phyloP scores from a whole-genome alignment of 2,329 filamentous ascomycete species.

The Aspergillus ibericus region DNA sequence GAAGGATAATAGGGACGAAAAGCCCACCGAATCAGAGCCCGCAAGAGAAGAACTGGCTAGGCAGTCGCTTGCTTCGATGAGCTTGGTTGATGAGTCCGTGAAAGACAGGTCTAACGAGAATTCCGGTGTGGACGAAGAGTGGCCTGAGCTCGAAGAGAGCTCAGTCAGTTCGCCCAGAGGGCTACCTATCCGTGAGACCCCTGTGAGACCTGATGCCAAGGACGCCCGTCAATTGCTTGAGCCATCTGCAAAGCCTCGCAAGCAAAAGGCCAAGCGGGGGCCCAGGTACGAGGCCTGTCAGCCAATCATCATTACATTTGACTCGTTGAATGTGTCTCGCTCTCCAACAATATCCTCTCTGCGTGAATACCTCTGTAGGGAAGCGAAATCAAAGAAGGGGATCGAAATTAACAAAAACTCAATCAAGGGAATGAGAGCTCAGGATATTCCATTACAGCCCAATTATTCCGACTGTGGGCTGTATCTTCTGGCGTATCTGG shows the following conservation, averaged over 20 bases:
- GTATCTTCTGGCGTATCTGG: conserved; percentile 79
- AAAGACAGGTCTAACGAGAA: conserved; percentile 3
- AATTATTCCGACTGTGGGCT: conserved; percentile 91
- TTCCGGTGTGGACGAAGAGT: conserved; percentile 23
- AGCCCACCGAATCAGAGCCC: conserved; percentile 4
- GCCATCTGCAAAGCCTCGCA: conserved; percentile 17
- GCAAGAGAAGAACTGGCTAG: conserved; percentile 26
- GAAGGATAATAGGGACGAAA: background rate
- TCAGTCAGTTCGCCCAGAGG: conserved; percentile 13
- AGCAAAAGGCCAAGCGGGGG: conserved; percentile 31
- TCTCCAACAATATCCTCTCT: conserved; percentile 65
- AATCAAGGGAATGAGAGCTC: conserved; percentile 67
- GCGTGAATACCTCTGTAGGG: conserved; percentile 73
- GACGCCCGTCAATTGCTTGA: conserved; percentile 14
- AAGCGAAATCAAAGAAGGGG: conserved; percentile 65
- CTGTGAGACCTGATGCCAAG: conserved; percentile 14
- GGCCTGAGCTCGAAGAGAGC: conserved; percentile 34
- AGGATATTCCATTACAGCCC: conserved; percentile 72
- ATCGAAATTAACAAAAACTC: conserved; percentile 47
- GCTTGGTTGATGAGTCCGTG: conserved; percentile 22
- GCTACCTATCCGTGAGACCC: conserved; percentile 15
- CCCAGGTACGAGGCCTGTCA: conserved; percentile 52
- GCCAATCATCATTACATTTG: conserved; percentile 78
- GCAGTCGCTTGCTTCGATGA: conserved; percentile 32
- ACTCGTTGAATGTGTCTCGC: conserved; percentile 73